Evolutionary conservation across 495 filamentous ascomycete species (phyloP), one percentile per base, ranked within the genome.

Genomic region (Neurospora africana): DNA sequence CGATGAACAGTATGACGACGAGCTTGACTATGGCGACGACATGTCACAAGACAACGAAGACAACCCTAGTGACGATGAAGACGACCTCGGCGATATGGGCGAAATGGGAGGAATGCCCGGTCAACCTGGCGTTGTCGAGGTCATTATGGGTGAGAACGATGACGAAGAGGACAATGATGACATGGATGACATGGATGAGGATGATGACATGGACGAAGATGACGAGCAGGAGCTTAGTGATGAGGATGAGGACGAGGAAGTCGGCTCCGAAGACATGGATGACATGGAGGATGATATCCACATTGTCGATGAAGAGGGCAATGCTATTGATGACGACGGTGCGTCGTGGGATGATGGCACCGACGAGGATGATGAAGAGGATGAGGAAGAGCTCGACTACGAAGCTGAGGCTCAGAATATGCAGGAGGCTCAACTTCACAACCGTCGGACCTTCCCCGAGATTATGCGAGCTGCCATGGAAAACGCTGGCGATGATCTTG

Each of bases 11-110:
- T 95, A 93, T 73, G 91, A 88, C 68, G 94, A 97, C 37, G 94
- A 95, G 72, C 94, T 98, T 86, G 93, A 93, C 68, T 94, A 94
- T 74, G 92, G 93, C 11, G 94, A 95, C 71, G 93, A 93, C 21
- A 88, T 89, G 78, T 89, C 87, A 2, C 87, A 86, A 69, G 91
- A 93, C 78, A 89, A 92, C 71, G 94, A 97, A 80, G 94, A 93
- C 10, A 93, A 97, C 74, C 89, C 95, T 67, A 96, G 93, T 75
- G 95, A 97, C 76, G 94, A 98, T 69, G 94, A 97, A 71, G 94
- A 92, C 70, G 94, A 90, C 40, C 79, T 86, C 21, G 86, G 89
- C 75, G 91, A 91, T 41, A 92, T 95, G 83, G 95, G 94, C 10
- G 87, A 86, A 5, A 91, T 97, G 71, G 94, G 96, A 87, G 94